A percentile compares a stretch with the other conserved stretches of the same genome.
phyloP scores from a whole-genome alignment of 2,329 filamentous ascomycete genomes.

The Neurospora sp. region DNA sequence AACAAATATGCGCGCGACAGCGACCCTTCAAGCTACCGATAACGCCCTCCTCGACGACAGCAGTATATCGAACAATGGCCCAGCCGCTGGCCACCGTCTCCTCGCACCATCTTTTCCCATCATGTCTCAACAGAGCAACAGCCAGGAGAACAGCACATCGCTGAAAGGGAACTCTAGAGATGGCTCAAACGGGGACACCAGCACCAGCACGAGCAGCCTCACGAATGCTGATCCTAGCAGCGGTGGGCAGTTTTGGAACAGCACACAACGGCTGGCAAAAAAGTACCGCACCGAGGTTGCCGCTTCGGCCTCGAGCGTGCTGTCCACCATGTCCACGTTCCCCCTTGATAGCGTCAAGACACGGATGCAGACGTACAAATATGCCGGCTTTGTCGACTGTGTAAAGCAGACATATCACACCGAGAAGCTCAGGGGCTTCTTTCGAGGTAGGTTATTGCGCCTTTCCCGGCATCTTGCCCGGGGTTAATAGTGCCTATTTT shows the following conservation, averaged over 20 bases:
- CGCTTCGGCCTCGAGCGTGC: constrained; percentile 64
- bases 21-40: background rate
- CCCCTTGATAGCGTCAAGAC: constrained; percentile 85
- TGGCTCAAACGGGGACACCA: constrained; percentile 11
- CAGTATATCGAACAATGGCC: background rate
- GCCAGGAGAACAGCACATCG: background rate
- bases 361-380: constrained; percentile 80
- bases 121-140: constrained; percentile 2
- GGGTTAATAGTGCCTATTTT: background rate
- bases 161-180: background rate
- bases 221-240: constrained; percentile 10
- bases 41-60: background rate
- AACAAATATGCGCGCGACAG: background rate
- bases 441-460: constrained; percentile 50
- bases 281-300: constrained; percentile 72
- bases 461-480: background rate
- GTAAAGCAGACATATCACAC: constrained; percentile 64
- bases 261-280: constrained; percentile 49
- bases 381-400: constrained; percentile 63
- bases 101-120: background rate
- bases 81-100: background rate
- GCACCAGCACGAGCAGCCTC: constrained; percentile 10
- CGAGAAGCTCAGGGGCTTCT: constrained; percentile 68
- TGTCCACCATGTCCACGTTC: constrained; percentile 73
- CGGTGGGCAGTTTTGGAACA: constrained; percentile 22